Evolutionary conservation across 2,329 filamentous ascomycete species (phyloP), one percentile per base, ranked within the genome.

Genomic region (Diaporthe vexans): DNA sequence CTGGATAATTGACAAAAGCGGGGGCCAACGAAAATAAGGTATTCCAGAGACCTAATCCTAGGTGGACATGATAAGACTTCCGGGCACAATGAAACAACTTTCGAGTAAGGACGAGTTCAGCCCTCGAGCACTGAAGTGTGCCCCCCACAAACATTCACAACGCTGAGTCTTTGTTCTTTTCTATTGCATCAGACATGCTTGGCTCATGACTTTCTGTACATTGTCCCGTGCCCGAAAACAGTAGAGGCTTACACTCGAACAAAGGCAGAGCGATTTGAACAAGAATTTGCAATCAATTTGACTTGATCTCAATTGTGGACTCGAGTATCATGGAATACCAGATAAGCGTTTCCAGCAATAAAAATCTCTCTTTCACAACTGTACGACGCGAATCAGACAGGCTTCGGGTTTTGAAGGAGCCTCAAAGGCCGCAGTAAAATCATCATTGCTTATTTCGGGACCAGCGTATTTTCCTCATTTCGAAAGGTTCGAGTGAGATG

Each of bases 91-190:
- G 61, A 26, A 52, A 40, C 33, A 4, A 35, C 33, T 26, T 13
- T 51, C 21, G 63, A 52, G 21, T 40, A 21, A 68, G n/a, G 15
- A 68, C 33, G 48, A 68, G 13, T 54, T 54, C 63, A 40, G 63
- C 33, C 37, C 4, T 37, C 63, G 19, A 13, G 26, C 29, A 10
- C 21, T 37, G 61, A 11, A 26, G 21, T 7, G 17, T 17, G 7
- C 29, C 17, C 33, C 17, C 10, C 26, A 65, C 19, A 9, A n/a
- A 15, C 40, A 65, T 0, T 65, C 10, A 21, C 4, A 15, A 21
- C 0, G 2, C 26, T 8, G 17, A 35, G 21, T 54, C 48, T 68
- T 68, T 68, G 63, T 68, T 5, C 4, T 3, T 1, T 54, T 40
- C 33, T 9, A 17, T 40, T 21, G 35, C 48, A 33, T 29, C 13